Percentiles rank a stretch among this genome's conserved stretches.
Evolutionary conservation across 192 early-diverging fungal genomes (phyloP).

Genomic region (Coemansia sp.): DNA sequence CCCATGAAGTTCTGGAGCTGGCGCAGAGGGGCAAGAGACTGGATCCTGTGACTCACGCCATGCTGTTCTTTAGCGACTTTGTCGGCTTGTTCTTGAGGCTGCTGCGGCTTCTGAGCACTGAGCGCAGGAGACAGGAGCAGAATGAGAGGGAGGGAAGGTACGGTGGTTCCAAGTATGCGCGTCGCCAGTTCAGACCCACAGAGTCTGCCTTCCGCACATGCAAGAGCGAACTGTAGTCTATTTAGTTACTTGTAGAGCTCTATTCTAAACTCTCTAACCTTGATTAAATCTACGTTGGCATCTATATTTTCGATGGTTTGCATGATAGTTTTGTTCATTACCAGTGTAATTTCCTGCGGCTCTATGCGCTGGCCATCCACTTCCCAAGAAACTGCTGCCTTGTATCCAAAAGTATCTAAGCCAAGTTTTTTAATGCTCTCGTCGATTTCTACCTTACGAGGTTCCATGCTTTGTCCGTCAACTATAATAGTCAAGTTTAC

Average conservation of each 20-base stretch:
- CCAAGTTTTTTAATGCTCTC: neutral
- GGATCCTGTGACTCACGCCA: constrained; percentile 24
- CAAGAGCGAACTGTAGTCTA: neutral
- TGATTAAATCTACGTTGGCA: neutral
- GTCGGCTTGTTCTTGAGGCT: constrained; percentile 23
- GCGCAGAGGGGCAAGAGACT: constrained; percentile 13
- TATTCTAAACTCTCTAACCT: neutral
- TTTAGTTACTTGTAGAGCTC: neutral
- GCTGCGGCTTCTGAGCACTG: constrained; percentile 14
- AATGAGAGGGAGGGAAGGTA: neutral
- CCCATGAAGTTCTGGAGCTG: constrained; percentile 26
- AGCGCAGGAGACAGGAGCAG: constrained; percentile 16
- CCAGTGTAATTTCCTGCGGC: neutral
- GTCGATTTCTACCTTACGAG: neutral
- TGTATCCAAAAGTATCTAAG: neutral
- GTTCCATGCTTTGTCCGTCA: neutral
- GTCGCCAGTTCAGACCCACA: constrained; percentile 2
- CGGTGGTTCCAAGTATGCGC: neutral
- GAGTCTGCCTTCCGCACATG: neutral
- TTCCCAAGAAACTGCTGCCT: neutral
- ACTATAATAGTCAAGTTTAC: neutral
- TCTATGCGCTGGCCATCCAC: neutral
- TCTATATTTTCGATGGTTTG: neutral
- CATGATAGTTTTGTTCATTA: neutral
- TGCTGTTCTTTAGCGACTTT: constrained; percentile 34